These are phyloP conservation scores for Leccinum incarnatum DNA, from an alignment of 768 basidiomycete genomes.

Conservation along the genomic window DNA sequence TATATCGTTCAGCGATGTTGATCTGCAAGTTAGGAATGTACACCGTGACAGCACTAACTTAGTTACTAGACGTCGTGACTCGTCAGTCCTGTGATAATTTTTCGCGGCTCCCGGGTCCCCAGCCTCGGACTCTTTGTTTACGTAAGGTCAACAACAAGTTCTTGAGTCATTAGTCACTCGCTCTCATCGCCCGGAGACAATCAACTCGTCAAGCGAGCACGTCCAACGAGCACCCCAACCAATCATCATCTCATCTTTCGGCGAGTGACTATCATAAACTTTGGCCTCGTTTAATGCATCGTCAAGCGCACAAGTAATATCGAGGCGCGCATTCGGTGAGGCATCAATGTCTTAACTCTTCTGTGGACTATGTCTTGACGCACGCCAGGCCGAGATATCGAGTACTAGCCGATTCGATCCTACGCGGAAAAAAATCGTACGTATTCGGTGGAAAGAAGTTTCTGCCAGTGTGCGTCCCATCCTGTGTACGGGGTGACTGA, in stretches of 20 bases:
- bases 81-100: too few relatives aligned
- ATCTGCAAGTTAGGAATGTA: slow-evolving; percentile 33
- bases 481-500: background rate
- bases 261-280: slow-evolving; percentile 64
- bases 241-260: slow-evolving; percentile 72
- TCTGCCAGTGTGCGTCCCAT: slow-evolving; percentile 58
- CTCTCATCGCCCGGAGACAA: slow-evolving; percentile 41
- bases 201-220: slow-evolving; percentile 59
- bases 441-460: slow-evolving; percentile 83
- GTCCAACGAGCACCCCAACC: slow-evolving; percentile 46
- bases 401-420: slow-evolving; percentile 88
- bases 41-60: too few relatives aligned
- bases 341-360: background rate
- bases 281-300: slow-evolving; percentile 65
- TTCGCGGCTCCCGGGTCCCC: too few relatives aligned
- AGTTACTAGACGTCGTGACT: too few relatives aligned
- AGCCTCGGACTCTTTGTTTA: too few relatives aligned
- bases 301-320: slow-evolving; percentile 89
- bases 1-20: slow-evolving; percentile 73
- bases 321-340: slow-evolving; percentile 86
- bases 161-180: too few relatives aligned
- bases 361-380: background rate
- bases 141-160: too few relatives aligned
- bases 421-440: slow-evolving; percentile 85
- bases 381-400: slow-evolving; percentile 72